Percentiles rank a stretch among this genome's conserved stretches.
phyloP scores from a whole-genome alignment of 108 stramenopile genomes.

The Skeletonema grethae region DNA sequence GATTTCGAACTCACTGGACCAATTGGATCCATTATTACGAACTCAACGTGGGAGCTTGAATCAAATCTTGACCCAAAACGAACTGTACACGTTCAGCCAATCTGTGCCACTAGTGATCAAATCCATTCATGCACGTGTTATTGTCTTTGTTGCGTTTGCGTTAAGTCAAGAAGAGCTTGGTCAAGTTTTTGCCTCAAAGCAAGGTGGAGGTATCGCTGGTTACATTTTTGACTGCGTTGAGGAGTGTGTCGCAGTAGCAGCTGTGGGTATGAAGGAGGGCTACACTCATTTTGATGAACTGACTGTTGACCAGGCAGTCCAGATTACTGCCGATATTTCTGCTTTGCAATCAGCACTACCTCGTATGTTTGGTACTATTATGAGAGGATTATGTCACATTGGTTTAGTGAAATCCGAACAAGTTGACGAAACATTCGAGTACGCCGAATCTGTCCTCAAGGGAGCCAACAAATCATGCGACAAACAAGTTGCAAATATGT shows the following conservation, averaged over 20 bases:
- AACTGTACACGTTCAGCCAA: slow-evolving; percentile 74
- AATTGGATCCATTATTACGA: slow-evolving; percentile 48
- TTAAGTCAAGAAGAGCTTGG: slow-evolving; percentile 88
- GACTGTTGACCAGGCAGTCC: slow-evolving; percentile 86
- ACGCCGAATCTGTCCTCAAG: slow-evolving; percentile 79
- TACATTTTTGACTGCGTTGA: slow-evolving; percentile 89
- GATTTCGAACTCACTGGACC: slow-evolving; percentile 33
- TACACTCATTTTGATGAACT: slow-evolving; percentile 76
- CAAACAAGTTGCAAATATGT: slow-evolving; percentile 86
- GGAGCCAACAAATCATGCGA: slow-evolving; percentile 89
- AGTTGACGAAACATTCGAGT: slow-evolving; percentile 82
- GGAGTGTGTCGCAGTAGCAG: slow-evolving; percentile 85
- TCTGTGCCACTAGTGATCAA: slow-evolving; percentile 82
- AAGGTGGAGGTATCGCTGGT: slow-evolving; percentile 76
- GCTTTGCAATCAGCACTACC: slow-evolving; percentile 80
- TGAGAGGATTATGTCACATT: slow-evolving; percentile 87
- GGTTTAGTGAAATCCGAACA: slow-evolving; percentile 85
- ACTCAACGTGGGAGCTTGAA: slow-evolving; percentile 41
- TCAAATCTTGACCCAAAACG: slow-evolving; percentile 57
- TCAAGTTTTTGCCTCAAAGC: slow-evolving; percentile 83
- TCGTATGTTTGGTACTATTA: slow-evolving; percentile 85
- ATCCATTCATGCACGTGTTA: slow-evolving; percentile 87
- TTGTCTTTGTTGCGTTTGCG: slow-evolving; percentile 82
- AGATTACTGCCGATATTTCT: slow-evolving; percentile 87
- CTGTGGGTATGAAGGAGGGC: slow-evolving; percentile 87